phyloP scores from a whole-genome alignment of 2,329 filamentous ascomycete species.

The Reticulascus tulasneorum region DNA sequence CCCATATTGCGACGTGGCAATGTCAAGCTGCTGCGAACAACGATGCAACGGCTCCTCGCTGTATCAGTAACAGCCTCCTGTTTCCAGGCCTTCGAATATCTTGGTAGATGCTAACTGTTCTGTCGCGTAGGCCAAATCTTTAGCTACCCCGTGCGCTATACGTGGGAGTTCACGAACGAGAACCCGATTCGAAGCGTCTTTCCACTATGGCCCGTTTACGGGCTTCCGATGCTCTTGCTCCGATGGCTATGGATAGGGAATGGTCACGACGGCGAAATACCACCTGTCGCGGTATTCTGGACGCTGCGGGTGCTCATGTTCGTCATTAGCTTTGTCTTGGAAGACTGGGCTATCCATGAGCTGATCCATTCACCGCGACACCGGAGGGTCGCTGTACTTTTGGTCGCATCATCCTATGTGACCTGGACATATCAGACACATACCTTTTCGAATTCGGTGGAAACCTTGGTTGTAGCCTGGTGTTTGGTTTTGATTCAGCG shows the following conservation, averaged over 20 bases:
- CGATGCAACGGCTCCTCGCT: background rate
- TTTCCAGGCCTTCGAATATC: too few relatives aligned
- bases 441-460: conserved; percentile 96
- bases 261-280: conserved; percentile 69
- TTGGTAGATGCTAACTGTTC: too few relatives aligned
- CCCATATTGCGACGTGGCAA: background rate
- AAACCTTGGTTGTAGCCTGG: conserved; percentile 91
- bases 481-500: conserved; percentile 86
- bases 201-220: conserved; percentile 93
- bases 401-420: conserved; percentile 94
- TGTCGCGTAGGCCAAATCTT: conserved; percentile 74
- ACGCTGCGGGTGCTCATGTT: conserved; percentile 88
- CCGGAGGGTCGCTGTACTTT: conserved; percentile 69
- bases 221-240: conserved; percentile 85
- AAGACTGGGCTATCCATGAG: conserved; percentile 97
- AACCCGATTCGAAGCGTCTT: conserved; percentile 93
- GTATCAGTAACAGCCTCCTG: background rate
- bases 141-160: conserved; percentile 80
- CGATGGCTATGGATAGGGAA: conserved; percentile 91
- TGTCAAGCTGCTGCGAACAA: too few relatives aligned
- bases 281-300: conserved; percentile 87
- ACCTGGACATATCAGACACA: conserved; percentile 99
- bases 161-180: conserved; percentile 93
- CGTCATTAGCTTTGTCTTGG: conserved; percentile 87
- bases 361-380: conserved; percentile 71